Evolutionary conservation across 768 basidiomycete genomes (phyloP), one percentile per base, ranked within the genome.

Genomic region (Mycena galericulata): DNA sequence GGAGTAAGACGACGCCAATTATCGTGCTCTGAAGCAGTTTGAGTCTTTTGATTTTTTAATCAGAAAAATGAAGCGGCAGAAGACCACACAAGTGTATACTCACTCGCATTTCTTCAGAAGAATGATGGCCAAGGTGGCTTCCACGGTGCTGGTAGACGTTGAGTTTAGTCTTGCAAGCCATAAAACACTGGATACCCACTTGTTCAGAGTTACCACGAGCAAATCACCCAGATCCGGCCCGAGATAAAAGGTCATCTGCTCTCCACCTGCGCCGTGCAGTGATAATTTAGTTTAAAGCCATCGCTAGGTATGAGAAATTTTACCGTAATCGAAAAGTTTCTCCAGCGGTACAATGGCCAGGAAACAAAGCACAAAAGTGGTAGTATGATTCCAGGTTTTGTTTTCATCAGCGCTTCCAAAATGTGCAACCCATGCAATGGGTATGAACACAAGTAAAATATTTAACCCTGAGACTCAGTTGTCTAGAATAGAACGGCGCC

Each of bases 31-130:
- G 92, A 45, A 93, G 75, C 4, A 94, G 77, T 46, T 85, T 84
- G 55, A 92, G 78, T 61, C 90, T 92, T 45, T 1, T 59, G 11
- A 68, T 59, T 14, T n/a, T n/a, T n/a, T n/a, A n/a, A n/a, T n/a
- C n/a, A n/a, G n/a, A 60, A 36, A 7, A 36, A 36, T 36, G 8
- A 36, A 50, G n/a, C 38, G 63, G 54, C 17, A 34, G 46, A 49
- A 20, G 22, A 29, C n/a, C 27, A 32, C 9, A 22, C 45, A 24
- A 22, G 60, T n/a, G n/a, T 24, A 14, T n/a, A 85, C 89, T 78
- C 72, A 91, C 89, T 92, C 88, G 87, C 90, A 90, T 77, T 86
- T 87, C n/a, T 75, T 70, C n/a, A 93, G 78, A 20, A 93, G 80
- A 62, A 92, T 86, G 56, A 93, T 89, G 0, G 90, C 90, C 7